Base-by-base conservation (phyloP, 495 filamentous ascomycete genomes). In the Talaromyces thailandensis region DNA sequence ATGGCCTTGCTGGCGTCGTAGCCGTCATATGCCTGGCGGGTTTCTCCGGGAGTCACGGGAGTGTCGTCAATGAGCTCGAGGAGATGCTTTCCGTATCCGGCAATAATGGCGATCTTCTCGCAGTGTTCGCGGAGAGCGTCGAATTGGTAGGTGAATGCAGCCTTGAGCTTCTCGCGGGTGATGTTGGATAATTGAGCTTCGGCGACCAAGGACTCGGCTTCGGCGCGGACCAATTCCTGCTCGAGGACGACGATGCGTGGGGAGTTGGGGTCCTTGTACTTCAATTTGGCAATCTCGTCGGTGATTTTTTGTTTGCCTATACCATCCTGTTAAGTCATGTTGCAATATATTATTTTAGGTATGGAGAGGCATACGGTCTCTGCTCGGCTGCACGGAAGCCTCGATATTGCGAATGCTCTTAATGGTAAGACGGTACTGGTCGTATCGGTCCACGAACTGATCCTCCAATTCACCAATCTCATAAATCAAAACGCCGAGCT, bases 331-430 rank as follows among this genome's bases (percentile, higher is more conserved):
- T 64, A 35, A n/a, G 53, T 55, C 6, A 32, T 26, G 3, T 28
- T 51, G 59, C 18, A 23, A 24, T 1, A 23, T 9, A 23, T 26
- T 1, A 23, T 9, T 25, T 14, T 6, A 11, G 48, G 14, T 18
- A 6, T 18, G 14, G 18, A 21, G 8, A 48, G 1, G 21, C 90
- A 76, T 81, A 95, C 94, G 89, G 78, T 98, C 94, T 75, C 94
- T 84, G 82, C 92, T 96, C 58, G 94, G 94, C 78, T 98, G 94
- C 53, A 98, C 94, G 28, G 92, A 96, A 56, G 93, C 92, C 75
- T 98, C 94, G 65, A 98, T 98, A 75, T 98, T 98, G 65, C 94
- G 87, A 70, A 98, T 96, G 76, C 92, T 95, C 88, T 98, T 98
- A 73, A 98, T 94, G 43, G 94, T 98, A 62, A 98, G 91, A 73